Base-by-base conservation (phyloP, 371 early-diverging fungal species). In the Batrachochytrium dendrobatidis region DNA sequence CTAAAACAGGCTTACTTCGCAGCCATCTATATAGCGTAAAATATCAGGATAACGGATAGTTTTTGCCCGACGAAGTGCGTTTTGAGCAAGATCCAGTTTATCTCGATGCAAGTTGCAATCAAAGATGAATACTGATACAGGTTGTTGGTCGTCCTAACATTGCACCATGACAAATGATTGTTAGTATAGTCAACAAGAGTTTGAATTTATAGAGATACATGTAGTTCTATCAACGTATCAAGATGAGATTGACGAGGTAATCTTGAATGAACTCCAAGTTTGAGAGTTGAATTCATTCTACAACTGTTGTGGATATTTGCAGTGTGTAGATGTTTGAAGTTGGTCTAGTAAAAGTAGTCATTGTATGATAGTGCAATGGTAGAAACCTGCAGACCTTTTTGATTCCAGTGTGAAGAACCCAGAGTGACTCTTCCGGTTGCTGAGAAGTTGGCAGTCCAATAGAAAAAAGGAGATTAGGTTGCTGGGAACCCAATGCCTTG, bases 11-110 rank as follows among this genome's bases (percentile, higher is more conserved):
- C 49, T 7, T 72, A 88, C 89, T 86, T 94, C 93, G 10, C 86
- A 68, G 34, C 91, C 92, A 57, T 91, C 96, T 25, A 92, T 58
- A 64, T 86, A 95, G 25, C 79, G 80, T 48, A 94, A 69, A 28
- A 92, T 64, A 60, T 88, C 89, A 0, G 98, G 98, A 70, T 95
- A 94, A 48, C 96, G 82, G 55, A 95, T 75, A 7, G 94, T 94
- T 28, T 90, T 82, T 65, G 89, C 74, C 53, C 89, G 77, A 65
- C 87, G 89, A 56, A 94, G 83, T 0, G 91, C 88, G 65, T 97
- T 94, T 62, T 84, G 77, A 30, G 98, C 96, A 10, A 93, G 73
- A 7, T 83, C 79, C 7, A 87, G 61, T 59, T 79, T 81, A 56
- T 88, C 87, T 49, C 76, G 69, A 49, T 86, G 70, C 34, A 79